Base-by-base conservation (phyloP, 1,284 basidiomycete species). In the Ustilago tritici region DNA sequence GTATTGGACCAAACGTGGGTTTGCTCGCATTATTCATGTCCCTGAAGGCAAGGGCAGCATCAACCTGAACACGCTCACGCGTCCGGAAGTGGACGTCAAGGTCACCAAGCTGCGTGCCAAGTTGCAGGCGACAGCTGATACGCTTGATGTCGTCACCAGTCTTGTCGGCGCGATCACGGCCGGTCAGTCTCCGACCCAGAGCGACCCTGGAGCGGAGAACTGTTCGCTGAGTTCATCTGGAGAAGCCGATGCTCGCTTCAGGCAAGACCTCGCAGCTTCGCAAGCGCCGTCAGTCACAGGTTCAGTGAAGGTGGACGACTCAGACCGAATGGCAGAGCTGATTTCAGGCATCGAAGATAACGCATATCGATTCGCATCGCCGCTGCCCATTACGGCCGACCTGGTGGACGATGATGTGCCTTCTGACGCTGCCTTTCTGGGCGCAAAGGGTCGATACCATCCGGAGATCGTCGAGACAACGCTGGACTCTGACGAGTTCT, bases 361-460 rank as follows among this genome's bases (percentile, higher is more conserved):
- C 41, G 93, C 95, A 0, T 98, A 97, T 87, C 89, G 88, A 56
- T 88, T 88, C 28, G 85, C 91, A 7, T 92, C 93, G 0, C 92
- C 75, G 15, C 46, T 94, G 72, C 82, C 87, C 7, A 90, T 91
- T 5, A 89, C 91, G 4, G 91, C 93, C 4, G 95, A 98, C 86
- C 92, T 98, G 90, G 92, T 98, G 55, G 89, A 90, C 49, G 96
- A 98, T 82, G 95, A 98, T 83, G 88, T 98, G 12, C 95, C 95
- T 0, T 92, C 90, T 17, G 95, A 98, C 84, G 88, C 89, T 40
- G 93, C 95, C 79, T 98, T 95, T 82, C 89, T 98, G 32, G 94
- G 95, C 75, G 90, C 90, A 11, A 69, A 65, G 19, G 65, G 65
- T 11, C 67, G 73, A 15, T 81, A 75, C 11, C 72, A 78, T 55